Evolutionary conservation across 1,284 basidiomycete genomes (phyloP).

Genomic region (Sanghuangporus weigelae): DNA sequence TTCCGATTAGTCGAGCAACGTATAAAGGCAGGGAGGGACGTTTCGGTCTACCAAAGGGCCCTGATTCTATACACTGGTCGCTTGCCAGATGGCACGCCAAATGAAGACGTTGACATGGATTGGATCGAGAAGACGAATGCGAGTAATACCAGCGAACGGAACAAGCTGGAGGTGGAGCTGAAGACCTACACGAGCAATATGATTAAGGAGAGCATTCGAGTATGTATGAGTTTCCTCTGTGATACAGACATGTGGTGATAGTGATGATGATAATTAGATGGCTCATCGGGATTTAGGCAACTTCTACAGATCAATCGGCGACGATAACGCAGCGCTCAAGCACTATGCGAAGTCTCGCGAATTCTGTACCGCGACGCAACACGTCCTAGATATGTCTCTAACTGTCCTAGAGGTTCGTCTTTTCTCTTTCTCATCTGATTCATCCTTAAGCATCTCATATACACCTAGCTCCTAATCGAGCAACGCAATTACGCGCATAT

Average conservation of each 20-base stretch:
- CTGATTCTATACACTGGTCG: constrained; percentile 52
- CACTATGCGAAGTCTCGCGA: constrained; percentile 83
- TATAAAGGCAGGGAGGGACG: constrained; percentile 58
- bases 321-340: constrained; percentile 63
- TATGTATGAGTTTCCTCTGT: constrained; percentile 31
- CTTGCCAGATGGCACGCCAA: constrained; percentile 42
- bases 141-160: constrained; percentile 59
- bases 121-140: constrained; percentile 64
- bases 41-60: constrained; percentile 50
- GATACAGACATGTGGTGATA: neutral
- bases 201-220: constrained; percentile 92
- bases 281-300: constrained; percentile 80
- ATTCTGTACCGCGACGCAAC: constrained; percentile 78
- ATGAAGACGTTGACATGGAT: constrained; percentile 35
- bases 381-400: constrained; percentile 83
- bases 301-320: constrained; percentile 66
- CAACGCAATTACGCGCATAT: constrained; percentile 80
- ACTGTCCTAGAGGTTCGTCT: constrained; percentile 64
- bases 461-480: constrained; percentile 67
- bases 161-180: constrained; percentile 81
- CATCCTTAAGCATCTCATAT: neutral
- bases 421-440: neutral
- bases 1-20: constrained; percentile 57
- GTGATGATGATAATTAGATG: constrained; percentile 45
- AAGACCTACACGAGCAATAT: constrained; percentile 88